Evolutionary conservation across 805 yeast species (phyloP), one percentile per base, ranked within the genome.

Genomic region (Metschnikowia continentalis): DNA sequence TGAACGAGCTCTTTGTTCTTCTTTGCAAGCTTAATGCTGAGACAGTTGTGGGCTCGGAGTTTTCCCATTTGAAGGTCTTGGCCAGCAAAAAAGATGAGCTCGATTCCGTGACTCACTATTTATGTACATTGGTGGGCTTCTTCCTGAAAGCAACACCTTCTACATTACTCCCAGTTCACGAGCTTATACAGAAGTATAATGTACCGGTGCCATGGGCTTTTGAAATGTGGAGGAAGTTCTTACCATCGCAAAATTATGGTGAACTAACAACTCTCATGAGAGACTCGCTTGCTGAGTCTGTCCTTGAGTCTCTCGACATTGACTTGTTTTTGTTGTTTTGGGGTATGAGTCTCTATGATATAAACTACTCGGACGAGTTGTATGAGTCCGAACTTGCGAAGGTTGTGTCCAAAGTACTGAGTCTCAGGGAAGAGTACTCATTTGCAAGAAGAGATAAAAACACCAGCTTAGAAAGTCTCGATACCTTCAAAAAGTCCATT

Each of bases 81-180:
- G 81, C 94, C 0, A 78, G 80, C 47, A 77, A 83, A 53, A 80
- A 79, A 55, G 98, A 91, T 62, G 96, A 90, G 54, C 67, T 88
- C 51, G 74, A 76, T 10, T 76, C 83, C 0, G 77, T 89, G n/a
- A 64, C 88, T 23, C 86, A 84, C 67, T 80, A 88, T 20, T 84
- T 79, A 56, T 73, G 78, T 30, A 83, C 84, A 17, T 64, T 88
- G 50, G 60, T 87, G 8, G 76, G 78, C 32, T 81, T 79, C 54
- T 83, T 79, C 61, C 68, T 79, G 6, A 57, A 65, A 2, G 53
- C 68, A 47, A 64, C 63, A 0, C 60, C 68, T 7, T 32, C 54
- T 3, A 3, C 35, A n/a, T 67, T 85, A 56, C 48, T 76, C 1
- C 62, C 81, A 0, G 62, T 81, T 19, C 64, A 66, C 11, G 69